Conservation (phyloP, 352 stramenopile genomes). For the Phytophthora kernoviae region DNA sequence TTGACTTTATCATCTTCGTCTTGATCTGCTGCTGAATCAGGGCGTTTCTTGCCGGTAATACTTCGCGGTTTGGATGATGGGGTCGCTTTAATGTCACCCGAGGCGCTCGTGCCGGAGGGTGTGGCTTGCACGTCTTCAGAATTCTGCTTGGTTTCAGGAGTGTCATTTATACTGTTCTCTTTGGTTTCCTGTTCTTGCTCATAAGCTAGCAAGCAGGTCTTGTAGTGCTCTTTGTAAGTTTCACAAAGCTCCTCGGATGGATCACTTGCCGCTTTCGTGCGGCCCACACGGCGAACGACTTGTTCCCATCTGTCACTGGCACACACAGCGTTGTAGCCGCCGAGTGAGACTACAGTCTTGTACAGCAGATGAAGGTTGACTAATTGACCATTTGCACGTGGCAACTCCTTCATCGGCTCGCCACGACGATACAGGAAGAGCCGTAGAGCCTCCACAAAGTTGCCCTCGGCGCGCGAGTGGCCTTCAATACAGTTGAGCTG, state of each 20-base stretch:
- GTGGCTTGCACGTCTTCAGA: conserved; percentile 18
- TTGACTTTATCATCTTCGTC: conserved; percentile 14
- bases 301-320: conserved; percentile 44
- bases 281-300: conserved; percentile 67
- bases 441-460: conserved; percentile 80
- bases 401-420: conserved; percentile 79
- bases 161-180: conserved; percentile 3
- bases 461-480: conserved; percentile 74
- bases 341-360: conserved; percentile 60
- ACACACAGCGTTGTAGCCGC: conserved; percentile 58
- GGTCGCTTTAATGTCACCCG: conserved; percentile 36
- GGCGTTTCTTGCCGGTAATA: conserved; percentile 48
- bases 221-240: conserved; percentile 62
- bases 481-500: conserved; percentile 93
- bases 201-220: conserved; percentile 54
- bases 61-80: conserved; percentile 54
- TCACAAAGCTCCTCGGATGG: conserved; percentile 53
- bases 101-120: conserved; percentile 4
- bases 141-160: conserved; percentile 16
- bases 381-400: conserved; percentile 70
- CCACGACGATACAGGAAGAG: conserved; percentile 85
- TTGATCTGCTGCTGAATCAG: conserved; percentile 2
- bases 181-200: conserved; percentile 43
- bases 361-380: conserved; percentile 75
- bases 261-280: conserved; percentile 51